Evolutionary conservation across 2,329 filamentous ascomycete genomes (phyloP), one percentile per base, ranked within the genome.

Genomic region (Fusarium sulawesiense): DNA sequence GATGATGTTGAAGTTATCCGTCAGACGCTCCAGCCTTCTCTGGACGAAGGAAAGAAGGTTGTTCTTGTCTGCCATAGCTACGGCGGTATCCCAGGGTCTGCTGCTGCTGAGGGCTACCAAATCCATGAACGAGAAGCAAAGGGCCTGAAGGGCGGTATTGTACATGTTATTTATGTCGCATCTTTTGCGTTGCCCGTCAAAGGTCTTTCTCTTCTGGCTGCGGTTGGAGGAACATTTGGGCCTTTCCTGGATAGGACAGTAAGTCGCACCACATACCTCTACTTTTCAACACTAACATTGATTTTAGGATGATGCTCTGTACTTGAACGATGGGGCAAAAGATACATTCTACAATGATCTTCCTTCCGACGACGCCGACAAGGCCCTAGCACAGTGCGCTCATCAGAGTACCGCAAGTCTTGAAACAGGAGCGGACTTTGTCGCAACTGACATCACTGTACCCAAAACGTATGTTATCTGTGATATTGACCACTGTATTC

Each of bases 21-120:
- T 0, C 0, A 46, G 1, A 34, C 64, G 0, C n/a, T 71, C 0
- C 50, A 66, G 6, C 30, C 51, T 0, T 27, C 14, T 0, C 30
- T 73, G 0, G 49, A 42, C 0, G 13, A 60, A 4, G 70, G 59
- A 1, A 61, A 64, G 27, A n/a, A 51, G 7, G 49, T 75, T 0
- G 42, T 75, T 1, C 10, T 74, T 1, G 34, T 76, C 1, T 72
- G 66, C 12, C 74, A 76, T 25, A 74, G 71, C 25, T 75, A 74
- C n/a, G 78, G 78, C 7, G 79, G 78, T 2, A 74, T 80, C 8
- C 73, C 76, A 0, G 75, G 72, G 4, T 76, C 76, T 6, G 73
- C 72, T 1, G 61, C 74, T 1, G 71, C 60, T 2, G 73, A 77
- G 16, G 76, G 76, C 6, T 55, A 73, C 20, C 74, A 74, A 5